These are phyloP conservation scores for Colletotrichum lindemuthianum DNA, from an alignment of 2,329 filamentous ascomycete genomes.

Conservation along the genomic window DNA sequence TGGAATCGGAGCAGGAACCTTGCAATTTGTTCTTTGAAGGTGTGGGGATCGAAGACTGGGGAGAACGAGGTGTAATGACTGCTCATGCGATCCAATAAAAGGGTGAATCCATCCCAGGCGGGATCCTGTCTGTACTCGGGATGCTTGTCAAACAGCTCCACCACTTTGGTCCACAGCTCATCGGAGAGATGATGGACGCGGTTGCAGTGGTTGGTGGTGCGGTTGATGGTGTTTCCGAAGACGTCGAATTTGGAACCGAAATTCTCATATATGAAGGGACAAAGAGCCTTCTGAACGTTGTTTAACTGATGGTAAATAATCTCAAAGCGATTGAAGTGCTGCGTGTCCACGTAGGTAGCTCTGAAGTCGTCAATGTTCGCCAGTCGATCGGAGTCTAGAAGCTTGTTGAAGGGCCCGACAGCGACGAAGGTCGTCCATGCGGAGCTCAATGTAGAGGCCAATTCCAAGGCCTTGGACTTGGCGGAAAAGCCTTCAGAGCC, in stretches of 20 bases:
- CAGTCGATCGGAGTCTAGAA: not conserved
- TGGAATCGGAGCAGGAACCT: constrained; percentile 26
- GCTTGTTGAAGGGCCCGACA: constrained; percentile 8
- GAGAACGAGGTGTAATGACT: not conserved
- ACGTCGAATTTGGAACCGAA: constrained; percentile 31
- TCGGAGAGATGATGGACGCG: not conserved
- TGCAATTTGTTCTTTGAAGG: constrained; percentile 12
- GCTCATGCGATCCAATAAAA: not conserved
- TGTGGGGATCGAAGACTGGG: constrained; percentile 22
- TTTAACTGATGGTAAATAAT: constrained; percentile 42
- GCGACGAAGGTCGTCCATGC: constrained; percentile 12
- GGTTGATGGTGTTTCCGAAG: not conserved
- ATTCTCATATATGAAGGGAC: constrained; percentile 49
- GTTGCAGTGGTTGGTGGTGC: not conserved
- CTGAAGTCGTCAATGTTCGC: constrained; percentile 46
- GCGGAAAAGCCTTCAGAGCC: too few relatives aligned
- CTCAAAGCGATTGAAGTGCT: constrained; percentile 40
- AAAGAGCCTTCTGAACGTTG: constrained; percentile 47
- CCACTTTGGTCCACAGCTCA: not conserved
- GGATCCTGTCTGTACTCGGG: constrained; percentile 18
- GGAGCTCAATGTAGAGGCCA: constrained; percentile 18
- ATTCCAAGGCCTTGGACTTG: constrained; percentile 26
- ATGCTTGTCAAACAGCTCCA: not conserved
- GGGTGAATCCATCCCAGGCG: not conserved
- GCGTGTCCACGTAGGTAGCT: constrained; percentile 47